phyloP scores from a whole-genome alignment of 768 basidiomycete species.

The Russula abietina region DNA sequence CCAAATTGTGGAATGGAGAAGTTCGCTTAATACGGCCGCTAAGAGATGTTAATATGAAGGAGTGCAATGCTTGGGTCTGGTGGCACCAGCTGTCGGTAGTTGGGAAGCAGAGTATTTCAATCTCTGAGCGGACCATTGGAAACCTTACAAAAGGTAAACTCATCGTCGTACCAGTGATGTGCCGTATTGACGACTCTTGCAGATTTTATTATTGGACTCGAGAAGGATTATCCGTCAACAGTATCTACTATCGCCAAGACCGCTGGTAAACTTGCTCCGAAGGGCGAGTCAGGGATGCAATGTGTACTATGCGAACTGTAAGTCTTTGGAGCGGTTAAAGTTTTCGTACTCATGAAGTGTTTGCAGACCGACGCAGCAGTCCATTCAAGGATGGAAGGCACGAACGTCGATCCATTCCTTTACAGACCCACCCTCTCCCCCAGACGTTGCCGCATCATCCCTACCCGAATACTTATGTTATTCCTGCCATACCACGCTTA shows the following conservation, averaged over 20 bases:
- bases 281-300: conserved; percentile 40
- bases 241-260: conserved; percentile 80
- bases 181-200: background rate
- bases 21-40: conserved; percentile 62
- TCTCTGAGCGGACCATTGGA: conserved; percentile 53
- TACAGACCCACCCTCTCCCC: conserved; percentile 24
- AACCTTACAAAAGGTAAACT: conserved; percentile 60
- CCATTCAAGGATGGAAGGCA: conserved; percentile 66
- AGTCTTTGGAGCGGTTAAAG: background rate
- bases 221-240: conserved; percentile 80
- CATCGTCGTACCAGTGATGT: background rate
- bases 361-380: conserved; percentile 55
- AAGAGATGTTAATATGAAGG: conserved; percentile 69
- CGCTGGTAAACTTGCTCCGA: conserved; percentile 70
- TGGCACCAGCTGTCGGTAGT: conserved; percentile 55
- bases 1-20: conserved; percentile 18
- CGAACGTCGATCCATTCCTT: conserved; percentile 66
- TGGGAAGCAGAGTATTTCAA: conserved; percentile 42
- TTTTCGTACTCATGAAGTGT: background rate
- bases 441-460: conserved; percentile 21
- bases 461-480: conserved; percentile 51
- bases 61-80: conserved; percentile 72
- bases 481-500: conserved; percentile 54
- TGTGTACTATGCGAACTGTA: conserved; percentile 69
- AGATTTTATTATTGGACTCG: conserved; percentile 79